Evolutionary conservation across 2,329 filamentous ascomycete species (phyloP).

Genomic region (Trichoderma sp.): DNA sequence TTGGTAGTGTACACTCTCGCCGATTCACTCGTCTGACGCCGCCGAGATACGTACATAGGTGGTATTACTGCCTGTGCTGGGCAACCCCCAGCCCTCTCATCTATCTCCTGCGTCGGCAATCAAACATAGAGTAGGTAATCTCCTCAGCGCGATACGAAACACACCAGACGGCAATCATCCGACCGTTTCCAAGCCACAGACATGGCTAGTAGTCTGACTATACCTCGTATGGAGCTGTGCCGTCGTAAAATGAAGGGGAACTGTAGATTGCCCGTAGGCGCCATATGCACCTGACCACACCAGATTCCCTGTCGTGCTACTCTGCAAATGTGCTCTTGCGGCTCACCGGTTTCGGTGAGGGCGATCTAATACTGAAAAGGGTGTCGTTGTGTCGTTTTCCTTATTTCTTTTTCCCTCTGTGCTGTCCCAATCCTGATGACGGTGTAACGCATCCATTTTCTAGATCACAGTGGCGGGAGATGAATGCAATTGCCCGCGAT

Average conservation of each 20-base stretch:
- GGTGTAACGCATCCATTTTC: not conserved
- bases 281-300: constrained; percentile 12
- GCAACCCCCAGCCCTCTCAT: not conserved
- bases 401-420: not conserved
- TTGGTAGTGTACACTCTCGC: not conserved
- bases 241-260: not conserved
- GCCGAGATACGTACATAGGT: not conserved
- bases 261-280: not conserved
- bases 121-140: constrained; percentile 7
- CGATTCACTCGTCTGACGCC: not conserved
- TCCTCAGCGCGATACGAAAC: not conserved
- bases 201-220: not conserved
- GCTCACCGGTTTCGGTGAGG: constrained; percentile 10
- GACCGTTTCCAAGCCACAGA: not conserved
- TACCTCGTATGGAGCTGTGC: not conserved
- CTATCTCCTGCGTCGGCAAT: constrained; percentile 4
- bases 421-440: not conserved
- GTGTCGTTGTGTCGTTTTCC: not conserved
- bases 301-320: constrained; percentile 12
- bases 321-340: not conserved
- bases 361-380: not conserved
- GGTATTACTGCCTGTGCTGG: not conserved
- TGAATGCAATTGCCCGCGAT: not conserved
- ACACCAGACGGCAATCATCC: constrained; percentile 6
- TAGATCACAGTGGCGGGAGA: not conserved